Percentiles rank a stretch among this genome's conserved stretches.
Evolutionary conservation across 2,329 filamentous ascomycete species (phyloP).

Genomic region (Onygenales sp.): DNA sequence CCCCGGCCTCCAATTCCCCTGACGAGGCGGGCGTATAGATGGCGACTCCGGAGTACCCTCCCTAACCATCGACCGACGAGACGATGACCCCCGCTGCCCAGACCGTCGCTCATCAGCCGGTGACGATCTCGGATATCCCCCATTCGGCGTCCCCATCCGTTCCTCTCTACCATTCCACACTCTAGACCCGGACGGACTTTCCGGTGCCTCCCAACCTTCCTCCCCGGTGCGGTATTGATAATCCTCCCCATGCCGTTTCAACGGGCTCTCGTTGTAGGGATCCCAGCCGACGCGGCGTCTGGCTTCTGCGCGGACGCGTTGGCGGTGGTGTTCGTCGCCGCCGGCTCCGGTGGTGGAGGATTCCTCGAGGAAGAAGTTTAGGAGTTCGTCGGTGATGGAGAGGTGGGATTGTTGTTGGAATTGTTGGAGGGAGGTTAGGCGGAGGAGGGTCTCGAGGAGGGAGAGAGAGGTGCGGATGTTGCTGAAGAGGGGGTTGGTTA

Average conservation of each 20-base stretch:
- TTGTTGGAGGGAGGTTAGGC: slow-evolving; percentile 78
- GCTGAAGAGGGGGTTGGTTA: slow-evolving; percentile 41
- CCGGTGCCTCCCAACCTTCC: slow-evolving; percentile 2
- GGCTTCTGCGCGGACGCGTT: slow-evolving; percentile 51
- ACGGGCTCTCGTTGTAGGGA: slow-evolving; percentile 60
- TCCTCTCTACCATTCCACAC: slow-evolving; percentile 11
- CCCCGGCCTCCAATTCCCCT: slow-evolving; percentile 10
- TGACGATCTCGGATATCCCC: slow-evolving; percentile 15
- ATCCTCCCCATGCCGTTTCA: slow-evolving; percentile 58
- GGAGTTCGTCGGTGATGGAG: slow-evolving; percentile 78
- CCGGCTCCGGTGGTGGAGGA: slow-evolving; percentile 57
- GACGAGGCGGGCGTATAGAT: slow-evolving; percentile 11
- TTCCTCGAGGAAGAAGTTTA: slow-evolving; percentile 76
- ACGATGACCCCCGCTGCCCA: slow-evolving; percentile 23
- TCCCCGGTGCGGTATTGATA: slow-evolving; percentile 42
- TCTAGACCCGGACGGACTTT: not conserved
- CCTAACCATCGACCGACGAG: slow-evolving; percentile 7
- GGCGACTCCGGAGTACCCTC: slow-evolving; percentile 13
- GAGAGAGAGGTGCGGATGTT: slow-evolving; percentile 61
- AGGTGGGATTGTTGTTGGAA: slow-evolving; percentile 84
- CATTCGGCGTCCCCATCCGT: slow-evolving; percentile 15
- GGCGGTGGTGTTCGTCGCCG: slow-evolving; percentile 51
- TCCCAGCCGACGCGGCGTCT: slow-evolving; percentile 57
- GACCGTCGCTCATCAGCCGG: slow-evolving; percentile 17
- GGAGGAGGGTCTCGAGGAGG: slow-evolving; percentile 78